Evolutionary conservation across 2,329 filamentous ascomycete species (phyloP), one percentile per base, ranked within the genome.

Genomic region (Pleomassaria siparia): DNA sequence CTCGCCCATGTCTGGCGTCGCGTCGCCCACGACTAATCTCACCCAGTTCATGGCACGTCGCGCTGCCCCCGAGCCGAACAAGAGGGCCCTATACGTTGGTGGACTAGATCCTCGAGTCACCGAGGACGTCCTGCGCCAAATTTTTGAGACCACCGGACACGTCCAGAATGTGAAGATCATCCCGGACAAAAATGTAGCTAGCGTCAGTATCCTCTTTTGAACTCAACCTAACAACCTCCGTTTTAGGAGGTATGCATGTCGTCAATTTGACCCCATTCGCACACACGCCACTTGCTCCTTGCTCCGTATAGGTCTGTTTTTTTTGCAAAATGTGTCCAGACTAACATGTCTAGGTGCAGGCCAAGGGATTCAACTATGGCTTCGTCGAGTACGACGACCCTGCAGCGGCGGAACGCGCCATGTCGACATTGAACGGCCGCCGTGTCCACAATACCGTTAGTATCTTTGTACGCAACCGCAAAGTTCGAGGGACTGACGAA

Each of bases 81-180:
- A 99, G 83, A 85, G 94, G 67, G 94, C 94, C 48, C 78, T 99
- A 53, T 99, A 99, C 67, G 89, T 99, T 49, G 94, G 94, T 55
- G 94, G 94, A 46, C 79, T 99, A 60, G 94, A 99, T 71, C 90
- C 91, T 63, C 84, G 94, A 58, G 92, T 97, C 54, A 96, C 92
- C 25, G 92, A 97, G 74, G 92, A 97, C 69, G 90, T 97, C 47
- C 76, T 97, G 72, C 90, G 91, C 67, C 92, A 97, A 74, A 97
- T 97, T 64, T 99, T 99, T 67, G 94, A 99, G 79, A 99, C 94
- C 6, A 96, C 91, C 50, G 94, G 94, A 47, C 94, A 99, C 75
- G 94, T 99, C 56, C 88, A 96, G 76, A 96, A 90, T 68, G 94
- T 99, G 70, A 99, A 99, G 81, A 96, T 99, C 69, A 99, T 99